Evolutionary conservation across 768 basidiomycete genomes (phyloP).

Genomic region (Coprinopsis strossmayeri): DNA sequence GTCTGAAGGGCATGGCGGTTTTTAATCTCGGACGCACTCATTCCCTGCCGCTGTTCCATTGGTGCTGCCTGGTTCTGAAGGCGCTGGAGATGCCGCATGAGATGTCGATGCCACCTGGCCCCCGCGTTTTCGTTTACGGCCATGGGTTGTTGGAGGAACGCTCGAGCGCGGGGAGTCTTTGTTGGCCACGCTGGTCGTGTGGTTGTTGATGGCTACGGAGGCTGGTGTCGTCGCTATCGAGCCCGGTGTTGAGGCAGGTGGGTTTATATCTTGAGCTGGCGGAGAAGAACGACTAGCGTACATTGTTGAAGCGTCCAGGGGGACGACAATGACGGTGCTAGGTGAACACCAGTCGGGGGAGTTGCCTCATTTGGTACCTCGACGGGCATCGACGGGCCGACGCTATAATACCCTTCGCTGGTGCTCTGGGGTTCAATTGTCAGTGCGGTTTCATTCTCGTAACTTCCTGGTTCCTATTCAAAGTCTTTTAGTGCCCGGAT

Average conservation of each 20-base stretch:
- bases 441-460: too few species aligned
- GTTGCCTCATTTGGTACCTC: too few species aligned
- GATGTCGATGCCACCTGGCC: slow-evolving; percentile 22
- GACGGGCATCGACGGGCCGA: too few species aligned
- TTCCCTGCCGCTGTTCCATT: slow-evolving; percentile 22
- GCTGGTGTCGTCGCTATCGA: slow-evolving; percentile 6
- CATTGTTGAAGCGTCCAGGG: slow-evolving; percentile 21
- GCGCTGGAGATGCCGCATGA: slow-evolving; percentile 48
- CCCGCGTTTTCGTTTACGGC: slow-evolving; percentile 55
- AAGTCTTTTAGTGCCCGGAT: neutral
- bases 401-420: too few species aligned
- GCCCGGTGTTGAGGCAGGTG: slow-evolving; percentile 9
- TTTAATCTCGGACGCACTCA: slow-evolving; percentile 7
- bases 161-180: slow-evolving; percentile 1
- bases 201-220: neutral
- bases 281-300: slow-evolving; percentile 27
- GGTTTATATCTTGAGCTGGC: slow-evolving; percentile 19
- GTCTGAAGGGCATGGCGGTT: neutral
- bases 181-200: neutral
- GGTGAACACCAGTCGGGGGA: too few species aligned
- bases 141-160: slow-evolving; percentile 14
- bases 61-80: slow-evolving; percentile 41
- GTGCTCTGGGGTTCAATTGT: too few species aligned
- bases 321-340: neutral
- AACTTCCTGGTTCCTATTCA: neutral